Evolutionary conservation across 2,329 filamentous ascomycete genomes (phyloP).

Genomic region (Cercospora brassicicola): DNA sequence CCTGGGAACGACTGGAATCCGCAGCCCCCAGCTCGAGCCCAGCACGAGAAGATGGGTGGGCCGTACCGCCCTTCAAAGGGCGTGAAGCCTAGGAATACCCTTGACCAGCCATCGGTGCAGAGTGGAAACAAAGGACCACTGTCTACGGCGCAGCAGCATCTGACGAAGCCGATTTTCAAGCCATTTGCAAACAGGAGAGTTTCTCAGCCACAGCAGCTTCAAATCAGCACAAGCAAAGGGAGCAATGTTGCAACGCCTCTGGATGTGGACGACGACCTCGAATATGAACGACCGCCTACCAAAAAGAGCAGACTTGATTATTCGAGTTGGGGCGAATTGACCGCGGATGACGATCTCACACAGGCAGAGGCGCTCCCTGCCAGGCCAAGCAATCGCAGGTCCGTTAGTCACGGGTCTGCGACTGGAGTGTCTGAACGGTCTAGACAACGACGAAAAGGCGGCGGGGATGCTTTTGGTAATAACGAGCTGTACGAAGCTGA

Average conservation of each 20-base stretch:
- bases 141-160: not conserved
- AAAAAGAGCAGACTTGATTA: not conserved
- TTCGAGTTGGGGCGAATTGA: not conserved
- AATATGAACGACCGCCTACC: not conserved
- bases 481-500: not conserved
- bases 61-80: not conserved
- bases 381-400: not conserved
- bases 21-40: not conserved
- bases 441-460: not conserved
- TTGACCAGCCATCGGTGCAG: not conserved
- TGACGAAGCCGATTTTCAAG: not conserved
- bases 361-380: not conserved
- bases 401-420: constrained; percentile 2
- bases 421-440: not conserved
- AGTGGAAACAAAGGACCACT: not conserved
- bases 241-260: not conserved
- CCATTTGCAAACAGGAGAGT: not conserved
- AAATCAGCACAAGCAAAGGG: not conserved
- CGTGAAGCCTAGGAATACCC: constrained; percentile 4
- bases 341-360: not conserved
- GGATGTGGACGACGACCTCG: not conserved
- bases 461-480: constrained; percentile 9
- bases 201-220: not conserved
- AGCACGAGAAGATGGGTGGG: constrained; percentile 4
- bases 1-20: constrained; percentile 2